Base-by-base conservation (phyloP, 805 yeast species). In the Nakazawaea ernobii region DNA sequence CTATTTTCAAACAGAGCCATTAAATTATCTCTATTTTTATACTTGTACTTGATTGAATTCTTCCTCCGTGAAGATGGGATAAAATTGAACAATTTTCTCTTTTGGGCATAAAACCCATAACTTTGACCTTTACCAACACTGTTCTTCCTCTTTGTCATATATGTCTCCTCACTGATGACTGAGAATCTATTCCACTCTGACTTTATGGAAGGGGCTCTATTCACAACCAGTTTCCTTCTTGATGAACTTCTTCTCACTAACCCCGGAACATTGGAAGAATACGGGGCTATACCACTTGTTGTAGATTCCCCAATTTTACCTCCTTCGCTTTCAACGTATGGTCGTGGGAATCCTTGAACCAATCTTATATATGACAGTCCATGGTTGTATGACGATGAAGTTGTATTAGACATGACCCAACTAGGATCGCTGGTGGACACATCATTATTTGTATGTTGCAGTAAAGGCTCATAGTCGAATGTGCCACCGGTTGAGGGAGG, bases 171-270 rank as follows among this genome's bases (percentile, higher is more conserved):
- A 24, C 43, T 42, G 28, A 47, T 42, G 13, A 38, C 8, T 26
- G 49, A 47, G 5, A 38, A 10, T 17, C 49, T 24, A 9, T 42
- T 30, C 4, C 26, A 26, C 38, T 42, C 44, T 15, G 50, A 48
- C 35, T 30, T 38, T 8, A 48, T 35, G 11, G 50, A 48, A 11
- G 50, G 50, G 6, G 50, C 47, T 35, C 46, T 42, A 7, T 43
- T 39, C 14, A 48, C 32, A 6, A 42, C 41, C 6, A 43, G 38
- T 42, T 15, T 39, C 14, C 49, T 38, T 20, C 38, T 38, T 4
- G 47, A 43, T 13, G 44, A 33, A 8, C 30, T 15, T 38, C 47
- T 38, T 35, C 44, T 32, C 6, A 43, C 33, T 17, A 43, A 15
- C 11, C 36, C 36, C 4, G 36, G 36, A 33, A 33, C 36, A 33